A percentile compares a stretch with the other conserved stretches of the same genome.
phyloP scores from a whole-genome alignment of 139 green algal species.

The Picochlorum sp. region DNA sequence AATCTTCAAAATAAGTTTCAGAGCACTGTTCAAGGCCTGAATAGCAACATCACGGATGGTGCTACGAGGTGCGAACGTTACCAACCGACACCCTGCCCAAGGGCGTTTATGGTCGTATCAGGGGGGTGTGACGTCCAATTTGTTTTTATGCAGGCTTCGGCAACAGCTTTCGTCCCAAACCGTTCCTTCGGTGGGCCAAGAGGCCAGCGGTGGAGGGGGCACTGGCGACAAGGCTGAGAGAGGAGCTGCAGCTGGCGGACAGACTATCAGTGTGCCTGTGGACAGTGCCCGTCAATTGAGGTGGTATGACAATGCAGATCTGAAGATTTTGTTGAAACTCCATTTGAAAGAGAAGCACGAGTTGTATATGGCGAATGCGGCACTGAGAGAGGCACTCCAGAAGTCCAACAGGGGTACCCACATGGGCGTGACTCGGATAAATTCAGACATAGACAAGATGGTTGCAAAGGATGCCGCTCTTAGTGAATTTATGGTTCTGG shows the following conservation, averaged over 20 bases:
- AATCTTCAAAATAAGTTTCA: constrained; percentile 17
- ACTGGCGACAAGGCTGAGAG: neutral
- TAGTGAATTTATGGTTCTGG: constrained; percentile 13
- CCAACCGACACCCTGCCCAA: neutral
- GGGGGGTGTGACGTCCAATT: neutral
- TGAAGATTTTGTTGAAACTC: constrained; percentile 21
- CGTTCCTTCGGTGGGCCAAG: neutral
- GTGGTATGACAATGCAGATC: constrained; percentile 29
- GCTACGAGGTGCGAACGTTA: constrained; percentile 1
- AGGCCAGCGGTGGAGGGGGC: neutral
- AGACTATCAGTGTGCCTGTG: constrained; percentile 18
- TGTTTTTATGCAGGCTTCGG: neutral
- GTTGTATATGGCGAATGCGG: constrained; percentile 24
- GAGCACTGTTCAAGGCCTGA: constrained; percentile 15
- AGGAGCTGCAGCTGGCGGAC: neutral
- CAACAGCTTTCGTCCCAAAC: neutral
- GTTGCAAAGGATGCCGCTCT: constrained; percentile 13
- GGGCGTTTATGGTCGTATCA: neutral
- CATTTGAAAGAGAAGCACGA: constrained; percentile 34
- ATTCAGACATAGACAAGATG: constrained; percentile 15
- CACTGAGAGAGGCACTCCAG: constrained; percentile 19
- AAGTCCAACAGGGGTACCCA: neutral
- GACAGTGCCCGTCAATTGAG: constrained; percentile 31
- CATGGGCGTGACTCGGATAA: neutral
- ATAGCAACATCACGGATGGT: constrained; percentile 15